Percentiles rank a stretch among this genome's conserved stretches.
Conservation (phyloP, 2,329 filamentous ascomycete species). For the Colletotrichum caudatum region DNA sequence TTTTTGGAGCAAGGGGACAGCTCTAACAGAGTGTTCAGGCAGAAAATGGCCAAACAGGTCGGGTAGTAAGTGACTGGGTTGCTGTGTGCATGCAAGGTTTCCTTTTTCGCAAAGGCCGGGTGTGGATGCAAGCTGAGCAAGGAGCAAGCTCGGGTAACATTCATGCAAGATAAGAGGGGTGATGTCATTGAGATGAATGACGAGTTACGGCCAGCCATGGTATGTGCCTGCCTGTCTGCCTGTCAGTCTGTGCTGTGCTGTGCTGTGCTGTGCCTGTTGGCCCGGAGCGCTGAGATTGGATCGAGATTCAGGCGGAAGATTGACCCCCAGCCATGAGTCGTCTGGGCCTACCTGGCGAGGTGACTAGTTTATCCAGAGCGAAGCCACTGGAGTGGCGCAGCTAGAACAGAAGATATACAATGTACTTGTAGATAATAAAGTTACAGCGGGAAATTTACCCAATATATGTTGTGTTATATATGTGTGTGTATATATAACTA, state of each 20-base stretch:
- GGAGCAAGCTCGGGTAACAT: conserved; percentile 3
- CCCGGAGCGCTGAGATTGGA: conserved; percentile 17
- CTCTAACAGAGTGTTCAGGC: neutral
- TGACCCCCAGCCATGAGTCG: neutral
- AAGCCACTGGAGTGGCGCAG: no score
- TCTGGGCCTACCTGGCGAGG: no score
- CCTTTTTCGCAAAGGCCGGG: conserved; percentile 1
- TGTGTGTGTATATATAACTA: no score
- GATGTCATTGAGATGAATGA: conserved; percentile 37
- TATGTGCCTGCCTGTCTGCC: neutral
- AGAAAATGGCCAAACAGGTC: neutral
- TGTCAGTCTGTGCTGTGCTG: no score
- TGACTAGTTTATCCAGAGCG: neutral
- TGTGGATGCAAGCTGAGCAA: conserved; percentile 3
- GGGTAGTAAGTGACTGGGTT: neutral
- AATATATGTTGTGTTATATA: no score
- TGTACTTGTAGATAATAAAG: no score
- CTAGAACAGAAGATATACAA: no score
- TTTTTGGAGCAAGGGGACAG: conserved; percentile 21
- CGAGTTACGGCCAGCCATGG: neutral
- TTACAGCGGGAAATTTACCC: no score
- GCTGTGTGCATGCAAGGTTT: neutral
- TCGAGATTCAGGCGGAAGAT: conserved; percentile 30
- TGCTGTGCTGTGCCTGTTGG: conserved; percentile 11
- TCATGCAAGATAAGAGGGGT: conserved; percentile 25